Evolutionary conservation across 495 filamentous ascomycete species (phyloP).

Genomic region (Penicillium lividum): DNA sequence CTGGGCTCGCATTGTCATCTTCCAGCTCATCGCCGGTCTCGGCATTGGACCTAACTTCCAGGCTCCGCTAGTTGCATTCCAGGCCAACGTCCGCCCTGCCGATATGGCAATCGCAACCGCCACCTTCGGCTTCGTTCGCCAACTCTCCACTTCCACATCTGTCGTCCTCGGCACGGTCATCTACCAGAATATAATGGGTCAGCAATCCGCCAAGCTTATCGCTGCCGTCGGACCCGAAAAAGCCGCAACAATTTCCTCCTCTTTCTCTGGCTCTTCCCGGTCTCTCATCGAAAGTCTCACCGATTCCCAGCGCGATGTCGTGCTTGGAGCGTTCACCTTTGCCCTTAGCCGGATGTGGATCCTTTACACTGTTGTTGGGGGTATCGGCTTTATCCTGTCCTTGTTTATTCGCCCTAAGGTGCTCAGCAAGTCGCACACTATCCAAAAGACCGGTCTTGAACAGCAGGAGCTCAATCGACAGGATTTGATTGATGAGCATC

Average conservation of each 20-base stretch:
- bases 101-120: constrained; percentile 57
- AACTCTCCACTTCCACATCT: constrained; percentile 52
- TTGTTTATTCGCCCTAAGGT: constrained; percentile 55
- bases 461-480: constrained; percentile 47
- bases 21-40: constrained; percentile 53
- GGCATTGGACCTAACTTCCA: constrained; percentile 61
- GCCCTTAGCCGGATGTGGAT: constrained; percentile 69
- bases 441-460: constrained; percentile 64
- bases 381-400: constrained; percentile 53
- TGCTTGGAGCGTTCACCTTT: constrained; percentile 55
- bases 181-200: constrained; percentile 55
- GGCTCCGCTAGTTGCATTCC: constrained; percentile 59
- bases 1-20: constrained; percentile 55
- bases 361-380: constrained; percentile 57
- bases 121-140: constrained; percentile 54
- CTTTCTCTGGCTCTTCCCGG: constrained; percentile 61
- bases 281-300: constrained; percentile 54
- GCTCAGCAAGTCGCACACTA: constrained; percentile 60
- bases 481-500: constrained; percentile 37
- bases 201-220: constrained; percentile 40
- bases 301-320: constrained; percentile 45
- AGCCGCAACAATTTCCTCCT: constrained; percentile 35
- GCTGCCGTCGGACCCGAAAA: constrained; percentile 36
- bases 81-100: constrained; percentile 48
- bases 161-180: constrained; percentile 59